Percentiles rank a stretch among this genome's conserved stretches.
Conservation (phyloP, 139 green algal species). For the Mesotaenium endlicherianum region DNA sequence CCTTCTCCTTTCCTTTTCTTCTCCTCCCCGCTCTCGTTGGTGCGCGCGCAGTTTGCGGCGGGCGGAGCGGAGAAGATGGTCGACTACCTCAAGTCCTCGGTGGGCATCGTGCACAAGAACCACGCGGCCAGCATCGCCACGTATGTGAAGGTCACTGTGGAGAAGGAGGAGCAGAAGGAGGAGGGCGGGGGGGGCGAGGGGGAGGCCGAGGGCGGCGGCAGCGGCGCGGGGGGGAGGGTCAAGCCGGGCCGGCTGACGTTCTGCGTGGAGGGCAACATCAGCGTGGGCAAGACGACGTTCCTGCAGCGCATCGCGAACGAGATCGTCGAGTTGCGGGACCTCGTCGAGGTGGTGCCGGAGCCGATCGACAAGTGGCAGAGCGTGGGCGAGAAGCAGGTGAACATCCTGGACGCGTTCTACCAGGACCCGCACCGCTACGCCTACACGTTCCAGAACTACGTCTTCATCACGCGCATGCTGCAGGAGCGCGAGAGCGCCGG, state of each 20-base stretch:
- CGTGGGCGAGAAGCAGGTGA: conserved; percentile 61
- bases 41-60: neutral
- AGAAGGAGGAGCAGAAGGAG: conserved; percentile 12
- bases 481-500: conserved; percentile 67
- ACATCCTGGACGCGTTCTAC: conserved; percentile 94
- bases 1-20: neutral
- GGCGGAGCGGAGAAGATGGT: conserved; percentile 8
- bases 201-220: neutral
- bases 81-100: conserved; percentile 43
- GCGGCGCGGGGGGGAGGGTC: neutral
- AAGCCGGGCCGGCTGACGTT: conserved; percentile 69
- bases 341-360: conserved; percentile 85
- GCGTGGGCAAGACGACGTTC: conserved; percentile 92
- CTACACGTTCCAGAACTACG: conserved; percentile 98
- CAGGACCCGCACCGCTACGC: conserved; percentile 77
- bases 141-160: conserved; percentile 44
- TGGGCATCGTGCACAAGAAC: conserved; percentile 55
- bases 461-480: conserved; percentile 81
- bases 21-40: neutral
- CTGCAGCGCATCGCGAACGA: conserved; percentile 62
- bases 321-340: conserved; percentile 53
- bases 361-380: conserved; percentile 90
- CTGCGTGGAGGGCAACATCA: conserved; percentile 96
- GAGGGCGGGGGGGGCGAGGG: neutral
- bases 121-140: conserved; percentile 49